Conservation (phyloP, 805 yeast genomes). For the Nadsonia fulvescens region DNA sequence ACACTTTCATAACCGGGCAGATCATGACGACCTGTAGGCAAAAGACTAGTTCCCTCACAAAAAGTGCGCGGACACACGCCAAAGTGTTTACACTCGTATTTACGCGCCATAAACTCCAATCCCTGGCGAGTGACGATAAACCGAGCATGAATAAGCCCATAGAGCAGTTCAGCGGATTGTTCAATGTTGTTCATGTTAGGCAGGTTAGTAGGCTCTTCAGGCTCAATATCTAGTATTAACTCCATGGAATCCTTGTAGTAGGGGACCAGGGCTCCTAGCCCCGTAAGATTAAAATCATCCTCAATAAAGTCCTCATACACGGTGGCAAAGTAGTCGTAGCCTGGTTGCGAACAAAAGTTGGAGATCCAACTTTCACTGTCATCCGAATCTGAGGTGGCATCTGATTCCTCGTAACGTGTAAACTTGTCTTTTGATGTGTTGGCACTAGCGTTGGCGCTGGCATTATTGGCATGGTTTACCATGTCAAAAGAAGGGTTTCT, state of each 20-base stretch:
- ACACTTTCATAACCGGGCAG: slow-evolving; percentile 85
- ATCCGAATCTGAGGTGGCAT: slow-evolving; percentile 10
- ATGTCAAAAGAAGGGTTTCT: too few relatives aligned
- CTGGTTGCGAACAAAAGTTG: slow-evolving; percentile 58
- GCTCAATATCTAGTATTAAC: slow-evolving; percentile 73
- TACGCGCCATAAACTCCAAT: slow-evolving; percentile 68
- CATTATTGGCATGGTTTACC: too few relatives aligned
- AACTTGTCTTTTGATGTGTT: too few relatives aligned
- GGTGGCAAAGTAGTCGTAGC: slow-evolving; percentile 82
- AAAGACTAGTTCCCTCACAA: slow-evolving; percentile 76
- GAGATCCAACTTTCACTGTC: slow-evolving; percentile 68
- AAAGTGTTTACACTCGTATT: slow-evolving; percentile 74
- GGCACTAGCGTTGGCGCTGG: too few relatives aligned
- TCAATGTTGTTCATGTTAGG: slow-evolving; percentile 63
- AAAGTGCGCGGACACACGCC: slow-evolving; percentile 82
- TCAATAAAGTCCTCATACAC: slow-evolving; percentile 86
- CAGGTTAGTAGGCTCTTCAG: slow-evolving; percentile 33
- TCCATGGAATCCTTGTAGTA: slow-evolving; percentile 84
- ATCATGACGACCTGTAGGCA: slow-evolving; percentile 86
- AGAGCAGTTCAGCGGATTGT: slow-evolving; percentile 79
- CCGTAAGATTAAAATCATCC: slow-evolving; percentile 92
- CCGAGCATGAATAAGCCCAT: slow-evolving; percentile 89
- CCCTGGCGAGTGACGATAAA: slow-evolving; percentile 82
- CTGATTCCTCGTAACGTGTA: too few relatives aligned
- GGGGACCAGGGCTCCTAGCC: slow-evolving; percentile 70